These are phyloP conservation scores for Fusarium abutilonis DNA, from an alignment of 2,329 filamentous ascomycete species.

Conservation along the genomic window DNA sequence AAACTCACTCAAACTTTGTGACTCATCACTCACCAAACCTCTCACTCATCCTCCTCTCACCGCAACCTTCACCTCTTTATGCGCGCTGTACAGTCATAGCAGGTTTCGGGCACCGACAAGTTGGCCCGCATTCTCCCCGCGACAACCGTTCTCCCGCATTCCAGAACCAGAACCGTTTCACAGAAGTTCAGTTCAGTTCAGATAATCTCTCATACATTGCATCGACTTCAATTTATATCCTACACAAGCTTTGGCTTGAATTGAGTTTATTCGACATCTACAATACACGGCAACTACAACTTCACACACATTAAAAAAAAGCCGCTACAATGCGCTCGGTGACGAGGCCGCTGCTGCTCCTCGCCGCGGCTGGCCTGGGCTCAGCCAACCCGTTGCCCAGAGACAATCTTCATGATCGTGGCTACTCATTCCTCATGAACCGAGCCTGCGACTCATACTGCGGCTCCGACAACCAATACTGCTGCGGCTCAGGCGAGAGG, in stretches of 20 bases:
- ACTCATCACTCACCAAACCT: not conserved
- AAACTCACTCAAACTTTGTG: conserved; percentile 8
- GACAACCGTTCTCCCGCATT: conserved; percentile 32
- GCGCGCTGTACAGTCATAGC: conserved; percentile 3
- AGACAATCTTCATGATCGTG: conserved; percentile 59
- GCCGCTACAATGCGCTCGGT: conserved; percentile 40
- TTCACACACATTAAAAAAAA: conserved; percentile 5
- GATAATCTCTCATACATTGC: conserved; percentile 21
- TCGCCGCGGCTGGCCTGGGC: conserved; percentile 49
- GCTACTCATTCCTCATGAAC: conserved; percentile 61
- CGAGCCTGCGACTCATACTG: conserved; percentile 64
- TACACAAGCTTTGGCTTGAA: conserved; percentile 18
- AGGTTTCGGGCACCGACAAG: conserved; percentile 33
- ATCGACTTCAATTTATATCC: conserved; percentile 21
- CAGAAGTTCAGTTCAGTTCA: conserved; percentile 20
- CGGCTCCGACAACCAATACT: conserved; percentile 64
- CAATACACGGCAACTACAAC: not conserved
- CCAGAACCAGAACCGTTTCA: conserved; percentile 28
- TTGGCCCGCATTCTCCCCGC: conserved; percentile 26
- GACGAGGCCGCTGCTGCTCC: conserved; percentile 50
- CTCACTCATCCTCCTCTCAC: conserved; percentile 20
- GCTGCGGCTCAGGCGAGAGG: conserved; percentile 59
- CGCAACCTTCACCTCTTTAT: conserved; percentile 18
- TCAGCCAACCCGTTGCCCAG: conserved; percentile 61
- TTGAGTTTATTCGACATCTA: conserved; percentile 23